Conservation (phyloP, 2,329 filamentous ascomycete species). For the Sporothrix inflata region DNA sequence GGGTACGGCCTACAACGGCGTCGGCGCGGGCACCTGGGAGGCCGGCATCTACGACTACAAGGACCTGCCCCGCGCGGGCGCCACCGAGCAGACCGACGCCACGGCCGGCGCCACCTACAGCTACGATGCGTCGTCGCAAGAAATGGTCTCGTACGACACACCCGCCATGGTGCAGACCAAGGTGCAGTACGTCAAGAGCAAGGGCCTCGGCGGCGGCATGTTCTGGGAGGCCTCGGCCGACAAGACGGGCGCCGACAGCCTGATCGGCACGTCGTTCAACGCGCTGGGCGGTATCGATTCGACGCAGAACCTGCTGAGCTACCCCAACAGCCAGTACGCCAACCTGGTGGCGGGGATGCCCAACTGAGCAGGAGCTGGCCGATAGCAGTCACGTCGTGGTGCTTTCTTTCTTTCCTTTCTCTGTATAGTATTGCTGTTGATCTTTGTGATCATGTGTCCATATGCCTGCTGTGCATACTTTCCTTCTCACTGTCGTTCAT, state of each 20-base stretch:
- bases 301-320: slow-evolving; percentile 54
- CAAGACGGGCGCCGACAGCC: slow-evolving; percentile 58
- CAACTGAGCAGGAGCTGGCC: too few species aligned
- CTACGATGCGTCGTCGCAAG: slow-evolving; percentile 63
- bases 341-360: slow-evolving; percentile 51
- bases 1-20: slow-evolving; percentile 64
- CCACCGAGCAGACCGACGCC: slow-evolving; percentile 60
- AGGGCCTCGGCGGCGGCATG: slow-evolving; percentile 74
- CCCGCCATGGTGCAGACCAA: slow-evolving; percentile 64
- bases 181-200: slow-evolving; percentile 64
- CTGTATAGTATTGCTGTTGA: neutral
- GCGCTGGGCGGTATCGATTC: slow-evolving; percentile 52
- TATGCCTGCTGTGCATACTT: slow-evolving; percentile 3
- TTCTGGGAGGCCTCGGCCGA: slow-evolving; percentile 84
- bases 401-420: neutral
- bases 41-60: slow-evolving; percentile 81
- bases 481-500: slow-evolving; percentile 7
- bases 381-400: neutral
- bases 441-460: neutral
- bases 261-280: slow-evolving; percentile 57
- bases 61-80: slow-evolving; percentile 65
- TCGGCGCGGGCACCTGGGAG: slow-evolving; percentile 73
- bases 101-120: slow-evolving; percentile 68
- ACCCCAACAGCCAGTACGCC: slow-evolving; percentile 57
- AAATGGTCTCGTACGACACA: slow-evolving; percentile 75